Percentiles rank a stretch among this genome's conserved stretches.
These are phyloP conservation scores for Clonostachys rhizophaga DNA, from an alignment of 2,329 filamentous ascomycete genomes.

Conservation along the genomic window DNA sequence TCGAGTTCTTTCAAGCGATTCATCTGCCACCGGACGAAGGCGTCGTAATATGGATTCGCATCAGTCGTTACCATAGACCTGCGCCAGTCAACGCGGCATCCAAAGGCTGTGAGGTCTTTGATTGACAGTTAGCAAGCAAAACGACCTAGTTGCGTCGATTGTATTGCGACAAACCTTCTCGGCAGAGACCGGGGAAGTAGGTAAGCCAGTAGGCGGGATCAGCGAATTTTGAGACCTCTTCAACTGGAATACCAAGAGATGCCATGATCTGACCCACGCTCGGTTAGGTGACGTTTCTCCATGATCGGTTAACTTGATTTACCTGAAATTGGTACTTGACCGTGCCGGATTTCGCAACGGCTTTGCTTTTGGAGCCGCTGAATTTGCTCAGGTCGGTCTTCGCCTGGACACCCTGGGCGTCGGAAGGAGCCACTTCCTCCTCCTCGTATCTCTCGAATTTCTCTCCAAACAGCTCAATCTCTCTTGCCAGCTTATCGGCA, in stretches of 20 bases:
- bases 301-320: background rate
- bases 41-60: conserved; percentile 93
- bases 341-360: conserved; percentile 82
- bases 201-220: conserved; percentile 90
- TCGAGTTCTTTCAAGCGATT: conserved; percentile 80
- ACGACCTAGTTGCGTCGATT: no score
- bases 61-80: conserved; percentile 92
- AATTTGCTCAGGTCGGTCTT: conserved; percentile 86
- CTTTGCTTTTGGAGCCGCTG: conserved; percentile 87
- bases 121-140: conserved; percentile 31
- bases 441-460: conserved; percentile 77
- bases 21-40: conserved; percentile 97
- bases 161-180: background rate
- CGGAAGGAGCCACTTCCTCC: conserved; percentile 42
- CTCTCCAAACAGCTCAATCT: conserved; percentile 83
- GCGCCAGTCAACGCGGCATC: conserved; percentile 88
- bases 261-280: conserved; percentile 67
- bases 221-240: conserved; percentile 91
- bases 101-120: conserved; percentile 76
- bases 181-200: conserved; percentile 58
- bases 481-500: conserved; percentile 88
- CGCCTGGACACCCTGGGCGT: conserved; percentile 52
- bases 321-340: conserved; percentile 83
- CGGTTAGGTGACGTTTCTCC: no score
- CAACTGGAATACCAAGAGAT: conserved; percentile 77